Evolutionary conservation across 2,329 filamentous ascomycete genomes (phyloP).

Genomic region (Dactylellina cionopaga): DNA sequence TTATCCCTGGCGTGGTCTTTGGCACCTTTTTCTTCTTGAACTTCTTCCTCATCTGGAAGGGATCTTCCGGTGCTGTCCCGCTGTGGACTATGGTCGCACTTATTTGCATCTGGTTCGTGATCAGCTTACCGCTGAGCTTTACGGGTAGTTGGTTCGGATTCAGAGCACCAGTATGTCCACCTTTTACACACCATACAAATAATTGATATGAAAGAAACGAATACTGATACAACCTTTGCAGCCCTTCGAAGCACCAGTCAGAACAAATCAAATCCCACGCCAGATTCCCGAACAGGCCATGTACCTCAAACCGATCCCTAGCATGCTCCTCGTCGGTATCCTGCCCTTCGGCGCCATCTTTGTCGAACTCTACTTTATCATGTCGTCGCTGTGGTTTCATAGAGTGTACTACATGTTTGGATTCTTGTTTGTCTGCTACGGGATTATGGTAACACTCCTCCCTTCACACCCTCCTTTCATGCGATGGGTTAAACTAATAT

Average conservation of each 20-base stretch:
- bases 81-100: constrained; percentile 97
- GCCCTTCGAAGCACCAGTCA: constrained; percentile 80
- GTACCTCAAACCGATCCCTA: constrained; percentile 86
- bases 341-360: constrained; percentile 97
- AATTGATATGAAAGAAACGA: neutral
- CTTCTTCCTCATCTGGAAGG: constrained; percentile 93
- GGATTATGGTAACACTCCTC: constrained; percentile 78
- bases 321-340: constrained; percentile 89
- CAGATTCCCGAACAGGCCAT: constrained; percentile 87
- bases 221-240: constrained; percentile 54
- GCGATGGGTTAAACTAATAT: neutral
- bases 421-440: constrained; percentile 97
- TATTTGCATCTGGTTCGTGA: constrained; percentile 93
- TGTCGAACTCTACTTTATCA: constrained; percentile 98
- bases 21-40: constrained; percentile 90
- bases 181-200: too few relatives aligned
- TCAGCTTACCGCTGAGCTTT: constrained; percentile 90
- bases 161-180: constrained; percentile 69
- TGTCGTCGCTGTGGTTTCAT: constrained; percentile 98
- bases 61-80: constrained; percentile 91
- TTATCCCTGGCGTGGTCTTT: constrained; percentile 89
- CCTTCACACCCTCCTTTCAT: neutral
- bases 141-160: constrained; percentile 94
- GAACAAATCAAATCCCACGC: constrained; percentile 96
- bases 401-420: constrained; percentile 99